These are phyloP conservation scores for Abortiporus biennis DNA, from an alignment of 1,284 basidiomycete species.

Conservation along the genomic window DNA sequence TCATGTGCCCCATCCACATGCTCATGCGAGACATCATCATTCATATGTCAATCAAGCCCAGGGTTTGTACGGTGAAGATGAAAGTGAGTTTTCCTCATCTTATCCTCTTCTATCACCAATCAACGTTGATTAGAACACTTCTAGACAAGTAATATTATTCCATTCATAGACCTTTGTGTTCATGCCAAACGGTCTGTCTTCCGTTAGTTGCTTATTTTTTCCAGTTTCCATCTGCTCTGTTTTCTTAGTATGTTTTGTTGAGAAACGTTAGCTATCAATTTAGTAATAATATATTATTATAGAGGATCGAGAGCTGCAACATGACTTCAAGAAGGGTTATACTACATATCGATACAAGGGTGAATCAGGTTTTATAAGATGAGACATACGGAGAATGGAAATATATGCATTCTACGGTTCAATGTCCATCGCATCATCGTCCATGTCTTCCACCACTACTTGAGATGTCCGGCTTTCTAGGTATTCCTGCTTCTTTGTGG, in stretches of 20 bases:
- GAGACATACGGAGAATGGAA: constrained; percentile 1
- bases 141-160: neutral
- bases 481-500: too few species aligned
- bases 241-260: too few species aligned
- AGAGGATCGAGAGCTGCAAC: too few species aligned
- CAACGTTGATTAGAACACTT: neutral
- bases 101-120: neutral
- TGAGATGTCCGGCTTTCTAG: too few species aligned
- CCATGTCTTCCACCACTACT: constrained; percentile 19
- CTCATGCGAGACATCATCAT: constrained; percentile 63
- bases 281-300: too few species aligned
- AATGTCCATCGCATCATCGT: constrained; percentile 58
- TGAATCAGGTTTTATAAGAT: constrained; percentile 8
- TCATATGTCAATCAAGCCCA: constrained; percentile 36
- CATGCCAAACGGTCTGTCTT: too few species aligned
- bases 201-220: too few species aligned
- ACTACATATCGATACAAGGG: too few species aligned
- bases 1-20: constrained; percentile 71
- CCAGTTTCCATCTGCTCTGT: too few species aligned
- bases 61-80: constrained; percentile 33
- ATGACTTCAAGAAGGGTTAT: too few species aligned
- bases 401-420: constrained; percentile 26
- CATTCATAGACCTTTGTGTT: too few species aligned
- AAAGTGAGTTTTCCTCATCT: constrained; percentile 15
- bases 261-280: too few species aligned